Base-by-base conservation (phyloP, 176 grass and related monocot genomes). In the Lolium rigidum region DNA sequence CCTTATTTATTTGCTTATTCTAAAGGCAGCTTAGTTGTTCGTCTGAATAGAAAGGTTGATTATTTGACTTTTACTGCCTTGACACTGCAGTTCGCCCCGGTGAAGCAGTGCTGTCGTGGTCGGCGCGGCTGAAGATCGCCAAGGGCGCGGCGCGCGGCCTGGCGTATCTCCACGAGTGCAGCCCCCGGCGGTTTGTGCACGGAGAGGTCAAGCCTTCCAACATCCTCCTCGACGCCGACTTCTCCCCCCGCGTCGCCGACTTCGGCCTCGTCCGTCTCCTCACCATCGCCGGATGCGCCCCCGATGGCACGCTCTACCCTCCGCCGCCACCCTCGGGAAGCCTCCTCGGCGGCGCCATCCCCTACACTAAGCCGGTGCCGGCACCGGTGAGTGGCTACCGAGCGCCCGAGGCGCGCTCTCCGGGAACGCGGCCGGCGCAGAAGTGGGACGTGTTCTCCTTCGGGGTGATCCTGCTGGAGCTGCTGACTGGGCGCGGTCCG, bases 141-240 rank as follows among this genome's bases (percentile, higher is more conserved):
- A 88, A 70, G 81, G 96, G 96, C 13, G 59, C 79, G 67, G 93
- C 93, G 31, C 88, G 88, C 14, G 96, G 96, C 47, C 79, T 98
- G 35, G 90, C 93, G 21, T 79, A 95, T 82, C 82, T 98, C 74
- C 96, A 98, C 22, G 96, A 98, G 46, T 91, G 81, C 82, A 94
- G 81, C 84, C 92, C 90, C 2, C 88, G 90, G 11, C 93, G 93
- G 58, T 85, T 92, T 46, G 86, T 94, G 64, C 96, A 98, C 14
- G 93, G 93, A 58, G 93, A 95, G 78, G 83, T 98, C 69, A 98
- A 98, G 83, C 93, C 96, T 1, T 92, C 96, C 60, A 98, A 98
- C 92, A 86, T 98, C 91, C 96, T 98, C 62, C 91, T 98, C 35
- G 93, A 95, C 63, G 84, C 62, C 8, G 93, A 98, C 75, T 92